Evolutionary conservation across 1,139 yeast genomes (phyloP), one percentile per base, ranked within the genome.

Genomic region (Sugiyamaella castrensis): DNA sequence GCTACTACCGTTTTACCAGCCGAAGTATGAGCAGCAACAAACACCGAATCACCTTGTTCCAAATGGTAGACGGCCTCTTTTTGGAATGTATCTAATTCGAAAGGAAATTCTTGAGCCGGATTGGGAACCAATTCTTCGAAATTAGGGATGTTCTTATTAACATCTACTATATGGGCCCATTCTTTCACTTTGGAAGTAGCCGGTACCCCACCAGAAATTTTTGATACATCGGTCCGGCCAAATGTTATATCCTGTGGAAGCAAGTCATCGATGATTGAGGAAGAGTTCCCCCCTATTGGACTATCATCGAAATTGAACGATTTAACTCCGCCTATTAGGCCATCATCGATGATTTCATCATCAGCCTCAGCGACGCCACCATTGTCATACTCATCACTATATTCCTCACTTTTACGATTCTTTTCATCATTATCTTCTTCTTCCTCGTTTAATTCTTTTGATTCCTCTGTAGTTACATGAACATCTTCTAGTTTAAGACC

Each of bases 11-110:
- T 87, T 63, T 87, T 87, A 67, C 96, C 96, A 0, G 96, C 96
- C 5, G 95, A 87, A 0, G 96, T 87, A 66, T 92, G 99, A 0
- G 99, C 99, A 6, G 98, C 97, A 2, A 92, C 98, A 67, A 92
- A 87, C 1, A 92, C 99, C 1, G 98, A 89, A 65, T 92, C 98
- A 42, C 96, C 96, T 65, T 91, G 95, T 64, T 92, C 99, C 57
- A 92, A 76, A 70, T 92, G 97, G 57, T 89, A 92, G 1, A 92
- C 88, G 0, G 99, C 97, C 63, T 94, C 97, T 65, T 94, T 91
- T 68, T 92, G 99, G 71, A 92, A 92, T 30, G 89, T 87, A 71
- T 92, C 99, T 51, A 92, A 75, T 57, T 86, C 91, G 62, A 92
- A 92, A 0, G 98, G 98, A 84, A 92, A 94, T 34, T 79, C 81